These are phyloP conservation scores for Orbilia quercus DNA, from an alignment of 2,329 filamentous ascomycete species.

Conservation along the genomic window DNA sequence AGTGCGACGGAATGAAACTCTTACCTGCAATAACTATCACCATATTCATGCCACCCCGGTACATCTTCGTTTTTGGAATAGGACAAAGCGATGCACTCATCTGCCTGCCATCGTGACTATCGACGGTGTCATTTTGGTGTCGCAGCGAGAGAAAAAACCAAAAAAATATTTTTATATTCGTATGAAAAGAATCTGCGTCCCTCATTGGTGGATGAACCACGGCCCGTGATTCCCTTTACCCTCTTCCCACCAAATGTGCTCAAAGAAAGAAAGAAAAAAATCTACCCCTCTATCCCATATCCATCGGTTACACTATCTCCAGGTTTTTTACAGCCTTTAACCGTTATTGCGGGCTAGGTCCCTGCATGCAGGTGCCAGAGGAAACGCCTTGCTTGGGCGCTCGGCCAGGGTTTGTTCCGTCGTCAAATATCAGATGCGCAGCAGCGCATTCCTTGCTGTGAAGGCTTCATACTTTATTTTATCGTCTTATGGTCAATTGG, in stretches of 20 bases:
- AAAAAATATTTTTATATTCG: conserved; percentile 42
- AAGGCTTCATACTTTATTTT: conserved; percentile 6
- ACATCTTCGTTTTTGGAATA: not conserved
- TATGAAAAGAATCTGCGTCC: conserved; percentile 7
- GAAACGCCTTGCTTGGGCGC: conserved; percentile 12
- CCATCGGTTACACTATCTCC: conserved; percentile 42
- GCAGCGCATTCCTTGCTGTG: not conserved
- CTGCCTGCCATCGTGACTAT: conserved; percentile 27
- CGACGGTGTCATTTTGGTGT: conserved; percentile 14
- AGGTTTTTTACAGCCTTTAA: conserved; percentile 47
- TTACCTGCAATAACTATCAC: conserved; percentile 18
- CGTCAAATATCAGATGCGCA: conserved; percentile 32
- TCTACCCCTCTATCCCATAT: conserved; percentile 30
- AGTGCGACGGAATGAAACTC: not conserved
- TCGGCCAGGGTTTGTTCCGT: conserved; percentile 46
- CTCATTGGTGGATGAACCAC: conserved; percentile 56
- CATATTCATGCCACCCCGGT: not conserved
- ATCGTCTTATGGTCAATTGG: conserved; percentile 37
- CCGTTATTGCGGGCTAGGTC: conserved; percentile 53
- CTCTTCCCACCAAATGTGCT: conserved; percentile 18
- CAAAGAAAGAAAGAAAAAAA: too few relatives aligned
- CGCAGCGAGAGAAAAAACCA: conserved; percentile 2
- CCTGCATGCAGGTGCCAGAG: conserved; percentile 53
- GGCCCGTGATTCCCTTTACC: conserved; percentile 51
- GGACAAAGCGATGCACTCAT: conserved; percentile 4